Conservation (phyloP, 768 basidiomycete genomes). For the Naganishia vishniacii region DNA sequence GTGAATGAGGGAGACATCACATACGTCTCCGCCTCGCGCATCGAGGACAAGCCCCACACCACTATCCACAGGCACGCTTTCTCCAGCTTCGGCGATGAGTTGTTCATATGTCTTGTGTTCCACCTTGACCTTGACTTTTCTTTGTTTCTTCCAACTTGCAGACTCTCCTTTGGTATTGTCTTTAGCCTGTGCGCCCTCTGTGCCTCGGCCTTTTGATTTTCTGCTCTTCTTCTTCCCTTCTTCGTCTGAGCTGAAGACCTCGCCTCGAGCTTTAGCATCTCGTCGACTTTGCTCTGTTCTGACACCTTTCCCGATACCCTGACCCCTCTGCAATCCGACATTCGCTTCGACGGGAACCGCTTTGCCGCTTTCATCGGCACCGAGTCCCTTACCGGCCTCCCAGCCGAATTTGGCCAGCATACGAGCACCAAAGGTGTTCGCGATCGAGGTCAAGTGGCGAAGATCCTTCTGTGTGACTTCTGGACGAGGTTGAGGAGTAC, state of each 20-base stretch:
- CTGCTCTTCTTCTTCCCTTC: conserved; percentile 34
- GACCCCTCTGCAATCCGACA: conserved; percentile 37
- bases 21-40: conserved; percentile 81
- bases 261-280: conserved; percentile 45
- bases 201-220: conserved; percentile 20
- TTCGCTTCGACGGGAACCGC: conserved; percentile 43
- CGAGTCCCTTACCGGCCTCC: conserved; percentile 58
- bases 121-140: conserved; percentile 74
- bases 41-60: conserved; percentile 86
- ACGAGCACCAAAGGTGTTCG: conserved; percentile 72
- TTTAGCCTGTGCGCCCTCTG: conserved; percentile 13
- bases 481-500: conserved; percentile 43
- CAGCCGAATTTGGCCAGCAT: conserved; percentile 96
- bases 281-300: conserved; percentile 47
- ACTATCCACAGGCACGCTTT: conserved; percentile 49
- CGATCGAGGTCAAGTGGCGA: conserved; percentile 75
- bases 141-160: conserved; percentile 70
- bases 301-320: conserved; percentile 45
- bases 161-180: conserved; percentile 49
- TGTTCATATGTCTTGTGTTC: conserved; percentile 97
- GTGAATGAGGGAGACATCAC: too few species aligned
- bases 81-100: conserved; percentile 79
- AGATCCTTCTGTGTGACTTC: conserved; percentile 62
- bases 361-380: conserved; percentile 41
- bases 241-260: conserved; percentile 41